Evolutionary conservation across 805 yeast species (phyloP).

Genomic region (Wickerhamiella shivajii): DNA sequence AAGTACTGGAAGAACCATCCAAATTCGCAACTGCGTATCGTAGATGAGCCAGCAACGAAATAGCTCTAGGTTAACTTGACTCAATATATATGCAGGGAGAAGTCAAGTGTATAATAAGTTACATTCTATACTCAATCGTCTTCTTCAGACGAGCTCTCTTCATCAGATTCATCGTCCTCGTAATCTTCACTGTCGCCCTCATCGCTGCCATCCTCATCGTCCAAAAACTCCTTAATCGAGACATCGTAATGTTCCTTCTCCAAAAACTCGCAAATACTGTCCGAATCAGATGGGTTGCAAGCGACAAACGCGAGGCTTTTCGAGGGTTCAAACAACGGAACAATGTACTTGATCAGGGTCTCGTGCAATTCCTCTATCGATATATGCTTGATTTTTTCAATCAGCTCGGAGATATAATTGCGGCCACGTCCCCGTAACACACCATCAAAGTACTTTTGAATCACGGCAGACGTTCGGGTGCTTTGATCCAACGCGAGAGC

Average conservation of each 20-base stretch:
- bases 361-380: conserved; percentile 35
- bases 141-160: not conserved
- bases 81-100: no score
- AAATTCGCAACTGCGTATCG: not conserved
- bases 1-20: conserved; percentile 8
- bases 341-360: conserved; percentile 42
- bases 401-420: conserved; percentile 38
- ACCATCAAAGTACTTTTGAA: conserved; percentile 48
- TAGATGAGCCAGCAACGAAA: not conserved
- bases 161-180: conserved; percentile 10
- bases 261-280: conserved; percentile 35
- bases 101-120: no score
- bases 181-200: conserved; percentile 18
- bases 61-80: no score
- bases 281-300: conserved; percentile 53
- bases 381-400: conserved; percentile 36
- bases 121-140: no score
- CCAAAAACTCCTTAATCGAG: conserved; percentile 39
- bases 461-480: conserved; percentile 52
- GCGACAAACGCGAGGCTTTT: conserved; percentile 51
- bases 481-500: conserved; percentile 53
- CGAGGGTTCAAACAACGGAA: conserved; percentile 45
- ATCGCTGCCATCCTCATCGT: conserved; percentile 17
- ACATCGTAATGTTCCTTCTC: conserved; percentile 44
- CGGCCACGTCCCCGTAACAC: conserved; percentile 60